phyloP scores from a whole-genome alignment of 805 yeast genomes.

The Candida xyloterini region DNA sequence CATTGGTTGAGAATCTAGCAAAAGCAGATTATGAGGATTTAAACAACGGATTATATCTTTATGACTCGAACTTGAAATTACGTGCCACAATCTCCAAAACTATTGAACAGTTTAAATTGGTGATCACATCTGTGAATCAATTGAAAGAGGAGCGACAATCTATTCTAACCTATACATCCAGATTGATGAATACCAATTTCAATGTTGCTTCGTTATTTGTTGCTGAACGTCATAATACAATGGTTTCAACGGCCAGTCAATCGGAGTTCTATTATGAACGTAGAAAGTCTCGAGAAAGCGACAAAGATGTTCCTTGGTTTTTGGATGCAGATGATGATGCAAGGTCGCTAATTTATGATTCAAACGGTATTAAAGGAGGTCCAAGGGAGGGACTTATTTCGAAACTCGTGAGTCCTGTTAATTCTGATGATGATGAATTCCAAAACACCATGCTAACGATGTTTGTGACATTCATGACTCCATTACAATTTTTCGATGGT shows the following conservation, averaged over 20 bases:
- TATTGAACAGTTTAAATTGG: slow-evolving; percentile 33
- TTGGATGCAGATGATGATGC: slow-evolving; percentile 63
- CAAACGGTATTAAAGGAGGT: slow-evolving; percentile 82
- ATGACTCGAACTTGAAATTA: slow-evolving; percentile 33
- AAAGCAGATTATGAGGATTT: slow-evolving; percentile 30
- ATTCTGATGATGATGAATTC: slow-evolving; percentile 55
- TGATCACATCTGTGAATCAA: slow-evolving; percentile 46
- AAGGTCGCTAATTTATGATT: slow-evolving; percentile 49
- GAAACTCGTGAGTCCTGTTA: slow-evolving; percentile 73
- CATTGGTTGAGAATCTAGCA: slow-evolving; percentile 45
- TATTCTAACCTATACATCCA: slow-evolving; percentile 66
- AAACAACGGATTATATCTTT: slow-evolving; percentile 35
- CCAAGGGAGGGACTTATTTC: slow-evolving; percentile 73
- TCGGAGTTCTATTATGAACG: slow-evolving; percentile 34
- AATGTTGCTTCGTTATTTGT: slow-evolving; percentile 53
- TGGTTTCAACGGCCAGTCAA: slow-evolving; percentile 29
- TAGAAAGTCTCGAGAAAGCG: slow-evolving; percentile 34
- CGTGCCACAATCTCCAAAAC: slow-evolving; percentile 38
- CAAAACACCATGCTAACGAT: slow-evolving; percentile 70
- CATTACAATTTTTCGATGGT: slow-evolving; percentile 56
- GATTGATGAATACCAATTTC: slow-evolving; percentile 74
- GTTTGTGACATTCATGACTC: slow-evolving; percentile 69
- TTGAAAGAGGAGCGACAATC: slow-evolving; percentile 70
- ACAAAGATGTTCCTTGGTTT: slow-evolving; percentile 63
- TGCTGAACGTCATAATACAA: slow-evolving; percentile 41